Base-by-base conservation (phyloP, 768 basidiomycete species). In the Rhodotorula babjevae region DNA sequence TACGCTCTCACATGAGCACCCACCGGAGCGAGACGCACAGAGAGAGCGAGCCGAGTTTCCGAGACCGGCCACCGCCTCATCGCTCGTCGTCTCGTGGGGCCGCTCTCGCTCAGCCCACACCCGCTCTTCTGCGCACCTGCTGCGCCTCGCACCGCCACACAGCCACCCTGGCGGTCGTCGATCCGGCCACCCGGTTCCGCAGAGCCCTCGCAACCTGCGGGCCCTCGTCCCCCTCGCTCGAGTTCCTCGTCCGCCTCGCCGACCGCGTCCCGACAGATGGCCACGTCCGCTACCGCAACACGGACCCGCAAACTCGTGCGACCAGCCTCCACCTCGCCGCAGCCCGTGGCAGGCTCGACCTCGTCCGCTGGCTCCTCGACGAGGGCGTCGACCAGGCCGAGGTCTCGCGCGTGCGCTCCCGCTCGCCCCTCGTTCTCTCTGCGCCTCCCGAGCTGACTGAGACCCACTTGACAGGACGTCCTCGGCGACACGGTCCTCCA, bases 291-390 rank as follows among this genome's bases (percentile, higher is more conserved):
- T 60, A 67, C 16, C 62, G 75, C 9, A 73, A 73, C 47, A 67
- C 72, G 2, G 75, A 76, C n/a, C 68, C 68, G n/a, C 52, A 61
- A 15, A 58, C 67, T 15, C n/a, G 71, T 1, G 58, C 64, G 57
- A 76, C 71, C 1, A 67, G 59, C 60, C 57, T 66, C 55, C 69
- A 33, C 50, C 25, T 70, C 2, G 75, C 75, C 1, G 69, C 68
- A 16, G 42, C 40, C 31, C 57, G 46, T 0, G 68, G 68, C 9
- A 23, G 72, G 15, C 7, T 62, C 2, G 76, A 79, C 50, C 67
- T 79, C 18, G 62, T 63, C 21, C 67, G 67, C n/a, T 79, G 77
- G 74, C 58, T 79, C 25, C 61, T 79, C n/a, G 65, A 67, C 27
- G 71, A 74, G 36, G 78, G 71, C 0, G 68, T 72, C 57, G 78